Conservation (phyloP, 805 yeast genomes). For the Zygoascus ofunaensis region DNA sequence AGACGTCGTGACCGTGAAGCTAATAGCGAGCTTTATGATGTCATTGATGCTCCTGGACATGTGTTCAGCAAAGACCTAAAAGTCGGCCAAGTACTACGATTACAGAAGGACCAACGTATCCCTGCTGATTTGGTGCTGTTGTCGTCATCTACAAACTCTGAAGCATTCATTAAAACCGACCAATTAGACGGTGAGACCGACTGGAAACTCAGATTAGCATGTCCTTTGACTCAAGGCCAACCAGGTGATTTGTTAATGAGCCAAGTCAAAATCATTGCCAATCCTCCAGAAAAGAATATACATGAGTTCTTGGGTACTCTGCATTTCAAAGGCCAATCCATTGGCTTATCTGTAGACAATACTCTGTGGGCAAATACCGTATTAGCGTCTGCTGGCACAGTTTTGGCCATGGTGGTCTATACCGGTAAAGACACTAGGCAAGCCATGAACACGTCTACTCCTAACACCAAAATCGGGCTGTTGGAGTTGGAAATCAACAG, state of each 20-base stretch:
- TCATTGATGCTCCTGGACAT: slow-evolving; percentile 31
- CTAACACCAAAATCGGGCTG: slow-evolving; percentile 83
- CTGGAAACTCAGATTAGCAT: slow-evolving; percentile 87
- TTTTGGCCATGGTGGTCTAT: slow-evolving; percentile 78
- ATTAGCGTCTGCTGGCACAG: slow-evolving; percentile 86
- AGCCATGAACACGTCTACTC: slow-evolving; percentile 80
- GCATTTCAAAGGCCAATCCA: slow-evolving; percentile 44
- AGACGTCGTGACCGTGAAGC: slow-evolving; percentile 85
- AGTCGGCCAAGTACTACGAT: slow-evolving; percentile 77
- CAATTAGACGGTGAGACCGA: slow-evolving; percentile 99
- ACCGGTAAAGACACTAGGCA: slow-evolving; percentile 94
- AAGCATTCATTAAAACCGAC: slow-evolving; percentile 89
- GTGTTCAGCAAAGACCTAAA: slow-evolving; percentile 54
- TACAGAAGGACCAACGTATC: slow-evolving; percentile 74
- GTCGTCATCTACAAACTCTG: slow-evolving; percentile 70
- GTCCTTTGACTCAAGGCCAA: slow-evolving; percentile 54
- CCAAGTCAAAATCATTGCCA: slow-evolving; percentile 52
- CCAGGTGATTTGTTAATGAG: slow-evolving; percentile 32
- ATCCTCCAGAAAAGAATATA: slow-evolving; percentile 78
- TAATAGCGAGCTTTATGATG: slow-evolving; percentile 73
- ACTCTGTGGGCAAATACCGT: slow-evolving; percentile 98
- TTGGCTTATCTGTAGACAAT: slow-evolving; percentile 67
- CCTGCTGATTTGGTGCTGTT: slow-evolving; percentile 90
- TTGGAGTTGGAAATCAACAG: slow-evolving; percentile 85
- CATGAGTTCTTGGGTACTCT: slow-evolving; percentile 74